These are phyloP conservation scores for Blastobotrys peoriensis DNA, from an alignment of 805 yeast species.

Conservation along the genomic window DNA sequence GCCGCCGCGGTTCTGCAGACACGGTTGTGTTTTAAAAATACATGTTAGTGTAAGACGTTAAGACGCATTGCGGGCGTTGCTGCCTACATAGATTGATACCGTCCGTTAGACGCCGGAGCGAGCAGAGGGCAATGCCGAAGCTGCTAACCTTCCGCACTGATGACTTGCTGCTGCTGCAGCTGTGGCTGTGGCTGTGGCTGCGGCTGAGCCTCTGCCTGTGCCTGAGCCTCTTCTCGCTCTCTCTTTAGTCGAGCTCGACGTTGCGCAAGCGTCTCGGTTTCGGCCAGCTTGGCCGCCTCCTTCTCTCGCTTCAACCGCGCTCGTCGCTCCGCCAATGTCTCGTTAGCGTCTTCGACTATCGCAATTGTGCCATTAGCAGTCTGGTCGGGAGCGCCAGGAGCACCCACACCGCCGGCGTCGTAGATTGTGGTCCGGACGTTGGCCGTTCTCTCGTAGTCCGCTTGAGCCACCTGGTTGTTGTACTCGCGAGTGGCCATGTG, in stretches of 20 bases:
- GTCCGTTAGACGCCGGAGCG: too few relatives aligned
- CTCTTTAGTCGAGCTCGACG: constrained; percentile 15
- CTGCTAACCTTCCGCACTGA: too few relatives aligned
- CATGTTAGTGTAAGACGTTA: too few relatives aligned
- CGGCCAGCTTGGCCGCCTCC: constrained; percentile 7
- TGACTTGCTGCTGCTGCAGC: too few relatives aligned
- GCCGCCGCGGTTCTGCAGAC: too few relatives aligned
- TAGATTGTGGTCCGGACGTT: background rate
- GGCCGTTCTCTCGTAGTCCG: background rate
- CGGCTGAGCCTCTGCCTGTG: too few relatives aligned
- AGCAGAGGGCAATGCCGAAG: too few relatives aligned
- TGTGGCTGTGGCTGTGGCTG: too few relatives aligned
- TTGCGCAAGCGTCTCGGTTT: constrained; percentile 17
- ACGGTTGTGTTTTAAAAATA: too few relatives aligned
- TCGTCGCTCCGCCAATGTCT: constrained; percentile 28
- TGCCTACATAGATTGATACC: too few relatives aligned
- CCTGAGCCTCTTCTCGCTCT: constrained; percentile 3
- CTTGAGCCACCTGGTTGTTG: constrained; percentile 7
- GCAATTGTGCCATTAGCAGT: background rate
- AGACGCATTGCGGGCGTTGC: too few relatives aligned
- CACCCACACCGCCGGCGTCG: background rate
- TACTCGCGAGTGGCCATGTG: constrained; percentile 27
- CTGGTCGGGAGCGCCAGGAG: background rate
- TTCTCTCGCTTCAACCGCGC: constrained; percentile 22
- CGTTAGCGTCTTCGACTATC: constrained; percentile 20